Conservation (phyloP, 2,329 filamentous ascomycete species). For the Polytolypa hystricis region DNA sequence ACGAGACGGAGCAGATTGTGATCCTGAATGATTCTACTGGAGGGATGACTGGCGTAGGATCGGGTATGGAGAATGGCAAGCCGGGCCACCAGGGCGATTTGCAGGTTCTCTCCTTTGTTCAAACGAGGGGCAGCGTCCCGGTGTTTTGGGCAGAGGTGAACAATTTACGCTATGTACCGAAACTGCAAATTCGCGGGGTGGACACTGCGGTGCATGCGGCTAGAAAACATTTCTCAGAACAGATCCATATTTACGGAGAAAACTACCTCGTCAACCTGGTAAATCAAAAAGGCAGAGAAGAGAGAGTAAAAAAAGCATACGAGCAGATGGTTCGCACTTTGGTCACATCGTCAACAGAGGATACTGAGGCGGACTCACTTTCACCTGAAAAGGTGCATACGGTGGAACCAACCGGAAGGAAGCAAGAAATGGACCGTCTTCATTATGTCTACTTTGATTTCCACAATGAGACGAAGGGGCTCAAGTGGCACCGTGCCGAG, state of each 20-base stretch:
- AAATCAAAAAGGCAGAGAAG: conserved; percentile 88
- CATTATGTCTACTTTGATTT: conserved; percentile 99
- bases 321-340: conserved; percentile 77
- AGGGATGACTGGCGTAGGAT: conserved; percentile 67
- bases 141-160: conserved; percentile 97
- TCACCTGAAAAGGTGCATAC: conserved; percentile 72
- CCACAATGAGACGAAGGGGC: conserved; percentile 91
- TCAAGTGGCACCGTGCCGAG: conserved; percentile 85
- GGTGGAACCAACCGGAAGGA: conserved; percentile 52
- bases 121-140: conserved; percentile 91
- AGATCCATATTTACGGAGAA: conserved; percentile 86
- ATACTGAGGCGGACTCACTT: conserved; percentile 51
- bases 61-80: conserved; percentile 64
- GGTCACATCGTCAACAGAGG: conserved; percentile 56
- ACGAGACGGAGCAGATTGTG: conserved; percentile 90
- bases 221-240: conserved; percentile 80
- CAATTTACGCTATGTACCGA: conserved; percentile 80
- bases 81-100: conserved; percentile 55
- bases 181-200: conserved; percentile 73
- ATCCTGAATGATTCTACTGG: conserved; percentile 73
- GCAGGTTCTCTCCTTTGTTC: conserved; percentile 87
- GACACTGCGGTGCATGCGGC: conserved; percentile 72
- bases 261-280: conserved; percentile 97
- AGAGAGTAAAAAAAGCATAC: conserved; percentile 82
- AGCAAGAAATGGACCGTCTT: conserved; percentile 64